A percentile compares a stretch with the other conserved stretches of the same genome.
Conservation (phyloP, 345 rosid species). For the Hibiscus syriacus region DNA sequence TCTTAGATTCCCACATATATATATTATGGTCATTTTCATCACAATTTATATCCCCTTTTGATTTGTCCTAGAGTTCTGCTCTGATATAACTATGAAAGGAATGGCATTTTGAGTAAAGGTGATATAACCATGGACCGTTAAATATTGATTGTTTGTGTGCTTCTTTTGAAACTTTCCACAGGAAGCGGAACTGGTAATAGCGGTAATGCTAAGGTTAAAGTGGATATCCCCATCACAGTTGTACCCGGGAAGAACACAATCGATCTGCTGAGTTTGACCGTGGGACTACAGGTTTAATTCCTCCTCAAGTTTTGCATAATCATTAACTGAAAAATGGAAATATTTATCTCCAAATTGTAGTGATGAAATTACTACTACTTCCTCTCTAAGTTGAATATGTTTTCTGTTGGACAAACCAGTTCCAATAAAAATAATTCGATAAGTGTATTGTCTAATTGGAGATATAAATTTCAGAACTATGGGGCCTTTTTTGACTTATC, state of each 20-base stretch:
- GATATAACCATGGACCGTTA: no score
- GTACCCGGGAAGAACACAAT: slow-evolving; percentile 63
- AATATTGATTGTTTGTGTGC: slow-evolving; percentile 1
- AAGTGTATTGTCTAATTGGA: slow-evolving; percentile 3
- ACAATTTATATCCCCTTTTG: not conserved
- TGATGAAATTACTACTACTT: not conserved
- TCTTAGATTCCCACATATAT: not conserved
- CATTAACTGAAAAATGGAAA: not conserved
- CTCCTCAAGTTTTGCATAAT: slow-evolving; percentile 1
- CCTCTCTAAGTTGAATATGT: not conserved
- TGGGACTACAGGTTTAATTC: slow-evolving; percentile 74
- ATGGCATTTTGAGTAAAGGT: no score
- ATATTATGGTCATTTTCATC: not conserved
- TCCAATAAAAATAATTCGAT: not conserved
- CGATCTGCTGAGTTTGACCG: slow-evolving; percentile 83
- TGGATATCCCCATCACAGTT: slow-evolving; percentile 58
- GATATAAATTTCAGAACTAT: slow-evolving; percentile 50
- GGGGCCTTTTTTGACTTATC: slow-evolving; percentile 72
- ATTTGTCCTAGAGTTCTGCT: not conserved
- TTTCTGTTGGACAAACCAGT: slow-evolving; percentile 9
- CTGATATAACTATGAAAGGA: not conserved
- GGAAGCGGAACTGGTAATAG: slow-evolving; percentile 57
- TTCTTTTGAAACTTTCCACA: slow-evolving; percentile 23
- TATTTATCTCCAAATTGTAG: not conserved
- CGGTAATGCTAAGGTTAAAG: slow-evolving; percentile 44